These are phyloP conservation scores for Sporisorium sorghi DNA, from an alignment of 1,284 basidiomycete species.

Conservation along the genomic window DNA sequence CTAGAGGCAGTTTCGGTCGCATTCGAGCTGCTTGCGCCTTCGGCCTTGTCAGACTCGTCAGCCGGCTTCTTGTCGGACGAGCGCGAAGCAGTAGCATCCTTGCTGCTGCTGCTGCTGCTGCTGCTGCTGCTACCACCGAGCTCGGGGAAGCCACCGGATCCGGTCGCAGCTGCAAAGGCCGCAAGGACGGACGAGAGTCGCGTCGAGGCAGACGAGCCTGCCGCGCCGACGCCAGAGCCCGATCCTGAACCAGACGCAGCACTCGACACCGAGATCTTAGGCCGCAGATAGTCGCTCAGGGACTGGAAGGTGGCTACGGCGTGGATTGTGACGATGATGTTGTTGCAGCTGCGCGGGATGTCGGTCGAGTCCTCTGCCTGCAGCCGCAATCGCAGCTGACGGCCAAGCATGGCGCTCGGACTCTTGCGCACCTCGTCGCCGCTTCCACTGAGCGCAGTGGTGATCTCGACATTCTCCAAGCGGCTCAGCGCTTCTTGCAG, in stretches of 20 bases:
- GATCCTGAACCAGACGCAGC: slow-evolving; percentile 75
- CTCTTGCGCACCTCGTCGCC: slow-evolving; percentile 55
- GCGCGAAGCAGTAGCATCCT: slow-evolving; percentile 70
- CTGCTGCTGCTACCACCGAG: slow-evolving; percentile 16
- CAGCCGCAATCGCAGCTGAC: slow-evolving; percentile 63
- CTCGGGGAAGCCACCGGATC: slow-evolving; percentile 48
- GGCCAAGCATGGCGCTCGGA: slow-evolving; percentile 54
- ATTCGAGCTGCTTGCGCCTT: slow-evolving; percentile 33
- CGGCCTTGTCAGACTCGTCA: slow-evolving; percentile 44
- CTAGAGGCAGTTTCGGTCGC: neutral
- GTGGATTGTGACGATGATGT: slow-evolving; percentile 66
- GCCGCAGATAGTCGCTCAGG: slow-evolving; percentile 65
- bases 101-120: slow-evolving; percentile 73
- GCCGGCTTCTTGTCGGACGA: slow-evolving; percentile 59
- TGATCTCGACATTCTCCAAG: slow-evolving; percentile 62
- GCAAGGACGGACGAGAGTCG: slow-evolving; percentile 89
- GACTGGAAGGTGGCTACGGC: slow-evolving; percentile 66
- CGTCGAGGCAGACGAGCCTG: slow-evolving; percentile 68
- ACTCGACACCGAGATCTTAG: slow-evolving; percentile 53
- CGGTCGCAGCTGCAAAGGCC: slow-evolving; percentile 79
- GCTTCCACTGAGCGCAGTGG: slow-evolving; percentile 48
- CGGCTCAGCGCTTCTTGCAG: slow-evolving; percentile 66
- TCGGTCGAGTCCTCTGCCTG: slow-evolving; percentile 59
- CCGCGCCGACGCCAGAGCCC: slow-evolving; percentile 57
- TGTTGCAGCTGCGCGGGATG: slow-evolving; percentile 60